A percentile compares a stretch with the other conserved stretches of the same genome.
Evolutionary conservation across 805 yeast species (phyloP).

Genomic region (Metschnikowia koreensis): DNA sequence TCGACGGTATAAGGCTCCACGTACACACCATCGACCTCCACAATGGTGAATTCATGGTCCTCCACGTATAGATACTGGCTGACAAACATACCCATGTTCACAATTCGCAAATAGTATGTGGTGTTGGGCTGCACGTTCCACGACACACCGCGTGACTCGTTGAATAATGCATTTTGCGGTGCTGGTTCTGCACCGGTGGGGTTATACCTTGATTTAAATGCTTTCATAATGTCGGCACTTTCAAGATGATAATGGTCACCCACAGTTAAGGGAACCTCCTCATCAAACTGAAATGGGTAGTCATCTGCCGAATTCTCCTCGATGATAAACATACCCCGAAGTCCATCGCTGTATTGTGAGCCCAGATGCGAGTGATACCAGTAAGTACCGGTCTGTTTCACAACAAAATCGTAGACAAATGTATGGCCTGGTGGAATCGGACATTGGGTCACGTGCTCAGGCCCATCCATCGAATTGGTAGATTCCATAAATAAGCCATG

Average conservation of each 20-base stretch:
- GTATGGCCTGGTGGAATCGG: constrained; percentile 41
- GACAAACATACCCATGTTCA: constrained; percentile 69
- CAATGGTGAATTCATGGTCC: constrained; percentile 40
- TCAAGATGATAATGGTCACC: constrained; percentile 65
- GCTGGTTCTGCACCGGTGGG: constrained; percentile 87
- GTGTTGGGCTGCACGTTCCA: constrained; percentile 56
- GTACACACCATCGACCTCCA: constrained; percentile 50
- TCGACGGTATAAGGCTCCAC: constrained; percentile 57
- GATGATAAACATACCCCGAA: constrained; percentile 65
- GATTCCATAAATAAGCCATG: constrained; percentile 44
- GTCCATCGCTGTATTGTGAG: constrained; percentile 75
- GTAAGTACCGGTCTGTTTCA: constrained; percentile 23
- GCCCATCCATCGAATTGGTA: constrained; percentile 45
- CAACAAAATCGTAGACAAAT: constrained; percentile 37
- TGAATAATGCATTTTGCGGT: constrained; percentile 63
- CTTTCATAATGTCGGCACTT: constrained; percentile 43
- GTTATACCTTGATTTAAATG: constrained; percentile 61
- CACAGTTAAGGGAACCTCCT: constrained; percentile 55
- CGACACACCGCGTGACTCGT: constrained; percentile 59
- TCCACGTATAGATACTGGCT: constrained; percentile 52
- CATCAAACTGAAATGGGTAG: constrained; percentile 59
- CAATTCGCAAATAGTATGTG: constrained; percentile 62
- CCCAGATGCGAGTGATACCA: constrained; percentile 86
- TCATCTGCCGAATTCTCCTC: constrained; percentile 46
- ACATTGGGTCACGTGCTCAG: constrained; percentile 46